Conservation (phyloP, 2,329 filamentous ascomycete species). For the Alternaria longipes region DNA sequence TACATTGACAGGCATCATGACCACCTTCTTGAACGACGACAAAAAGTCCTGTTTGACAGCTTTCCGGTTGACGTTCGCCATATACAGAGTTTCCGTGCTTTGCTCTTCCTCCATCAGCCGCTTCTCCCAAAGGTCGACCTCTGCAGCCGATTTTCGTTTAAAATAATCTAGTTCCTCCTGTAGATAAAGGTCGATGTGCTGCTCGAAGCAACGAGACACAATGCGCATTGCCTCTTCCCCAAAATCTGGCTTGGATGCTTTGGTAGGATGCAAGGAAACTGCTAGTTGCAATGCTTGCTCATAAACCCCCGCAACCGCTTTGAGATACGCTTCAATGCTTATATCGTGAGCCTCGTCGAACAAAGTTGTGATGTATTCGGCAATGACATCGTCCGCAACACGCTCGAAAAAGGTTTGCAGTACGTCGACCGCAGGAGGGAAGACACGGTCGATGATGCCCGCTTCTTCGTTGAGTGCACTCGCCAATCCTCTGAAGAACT, state of each 20-base stretch:
- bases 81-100: constrained; percentile 90
- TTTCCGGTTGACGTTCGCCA: constrained; percentile 93
- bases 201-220: constrained; percentile 81
- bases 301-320: constrained; percentile 86
- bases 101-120: constrained; percentile 91
- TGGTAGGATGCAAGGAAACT: constrained; percentile 73
- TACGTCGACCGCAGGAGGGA: constrained; percentile 74
- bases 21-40: constrained; percentile 96
- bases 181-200: constrained; percentile 91
- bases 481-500: constrained; percentile 80
- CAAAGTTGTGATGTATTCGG: constrained; percentile 84
- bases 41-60: constrained; percentile 97
- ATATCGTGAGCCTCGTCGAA: constrained; percentile 87
- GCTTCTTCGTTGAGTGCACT: constrained; percentile 84
- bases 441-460: constrained; percentile 80
- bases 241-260: constrained; percentile 68
- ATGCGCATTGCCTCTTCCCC: constrained; percentile 72
- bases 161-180: constrained; percentile 92
- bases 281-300: constrained; percentile 84
- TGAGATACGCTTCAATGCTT: constrained; percentile 80
- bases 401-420: constrained; percentile 83
- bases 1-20: constrained; percentile 98
- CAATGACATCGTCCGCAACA: constrained; percentile 80
- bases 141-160: constrained; percentile 74
- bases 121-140: constrained; percentile 89